These are phyloP conservation scores for Colletotrichum magnum DNA, from an alignment of 2,329 filamentous ascomycete species.

Conservation along the genomic window DNA sequence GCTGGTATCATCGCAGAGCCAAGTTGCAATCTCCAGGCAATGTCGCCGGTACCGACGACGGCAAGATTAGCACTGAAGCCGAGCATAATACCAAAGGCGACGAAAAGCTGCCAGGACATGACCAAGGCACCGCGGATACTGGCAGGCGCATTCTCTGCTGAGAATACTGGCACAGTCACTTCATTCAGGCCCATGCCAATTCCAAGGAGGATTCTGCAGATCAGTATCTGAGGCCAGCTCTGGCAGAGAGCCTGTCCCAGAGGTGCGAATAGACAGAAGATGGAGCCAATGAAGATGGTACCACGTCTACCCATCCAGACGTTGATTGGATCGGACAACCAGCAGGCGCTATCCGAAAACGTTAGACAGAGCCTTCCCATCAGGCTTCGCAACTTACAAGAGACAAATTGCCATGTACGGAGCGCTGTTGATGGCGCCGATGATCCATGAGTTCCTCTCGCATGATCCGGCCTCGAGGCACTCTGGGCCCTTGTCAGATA, in stretches of 20 bases:
- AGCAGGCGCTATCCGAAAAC: slow-evolving; percentile 53
- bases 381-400: slow-evolving; percentile 7
- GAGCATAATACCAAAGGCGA: slow-evolving; percentile 65
- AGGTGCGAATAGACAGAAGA: slow-evolving; percentile 73
- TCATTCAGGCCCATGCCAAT: slow-evolving; percentile 71
- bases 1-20: slow-evolving; percentile 74
- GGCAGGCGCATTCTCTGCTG: slow-evolving; percentile 66
- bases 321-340: slow-evolving; percentile 75
- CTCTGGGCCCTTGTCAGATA: slow-evolving; percentile 55
- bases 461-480: slow-evolving; percentile 53
- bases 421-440: slow-evolving; percentile 71
- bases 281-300: slow-evolving; percentile 73
- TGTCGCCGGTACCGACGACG: slow-evolving; percentile 62
- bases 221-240: slow-evolving; percentile 70
- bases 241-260: slow-evolving; percentile 73
- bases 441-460: slow-evolving; percentile 68
- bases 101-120: slow-evolving; percentile 81
- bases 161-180: slow-evolving; percentile 66
- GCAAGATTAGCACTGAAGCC: slow-evolving; percentile 73
- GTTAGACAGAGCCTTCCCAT: no score
- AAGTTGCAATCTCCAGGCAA: slow-evolving; percentile 72
- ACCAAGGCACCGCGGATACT: slow-evolving; percentile 72
- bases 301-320: slow-evolving; percentile 71
- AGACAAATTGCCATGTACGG: slow-evolving; percentile 53
- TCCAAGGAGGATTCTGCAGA: slow-evolving; percentile 64